phyloP scores from a whole-genome alignment of 495 filamentous ascomycete genomes.

The Neurospora sp. region DNA sequence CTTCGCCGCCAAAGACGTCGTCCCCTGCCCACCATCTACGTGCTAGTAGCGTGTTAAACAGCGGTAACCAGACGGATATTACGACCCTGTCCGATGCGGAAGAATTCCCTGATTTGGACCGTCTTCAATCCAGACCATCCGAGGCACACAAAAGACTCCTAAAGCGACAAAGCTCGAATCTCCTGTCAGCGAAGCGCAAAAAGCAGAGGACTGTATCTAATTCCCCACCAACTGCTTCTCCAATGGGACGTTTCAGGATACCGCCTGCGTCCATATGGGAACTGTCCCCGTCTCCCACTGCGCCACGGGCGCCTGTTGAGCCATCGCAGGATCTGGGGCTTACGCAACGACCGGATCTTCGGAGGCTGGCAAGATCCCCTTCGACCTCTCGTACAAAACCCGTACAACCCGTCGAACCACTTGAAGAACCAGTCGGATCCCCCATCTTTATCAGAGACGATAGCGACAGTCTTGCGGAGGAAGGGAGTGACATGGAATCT shows the following conservation, averaged over 20 bases:
- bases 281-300: slow-evolving; percentile 14
- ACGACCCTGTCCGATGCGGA: slow-evolving; percentile 26
- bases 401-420: background rate
- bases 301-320: background rate
- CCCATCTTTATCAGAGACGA: slow-evolving; percentile 13
- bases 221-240: slow-evolving; percentile 14
- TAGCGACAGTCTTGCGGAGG: background rate
- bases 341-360: background rate
- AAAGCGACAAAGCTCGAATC: slow-evolving; percentile 13
- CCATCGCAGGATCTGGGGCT: slow-evolving; percentile 2
- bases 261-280: slow-evolving; percentile 10
- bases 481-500: slow-evolving; percentile 9
- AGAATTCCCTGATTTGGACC: slow-evolving; percentile 27
- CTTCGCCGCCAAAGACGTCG: slow-evolving; percentile 19
- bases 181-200: slow-evolving; percentile 13
- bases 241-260: slow-evolving; percentile 7
- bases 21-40: slow-evolving; percentile 5
- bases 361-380: background rate
- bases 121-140: slow-evolving; percentile 10
- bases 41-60: slow-evolving; percentile 16
- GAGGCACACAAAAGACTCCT: slow-evolving; percentile 2
- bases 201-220: slow-evolving; percentile 9
- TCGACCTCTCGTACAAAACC: background rate
- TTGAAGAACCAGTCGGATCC: background rate
- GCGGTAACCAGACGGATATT: slow-evolving; percentile 17